A percentile compares a stretch with the other conserved stretches of the same genome.
Evolutionary conservation across 441 rosid species (phyloP).

Genomic region (Populus hybrid): DNA sequence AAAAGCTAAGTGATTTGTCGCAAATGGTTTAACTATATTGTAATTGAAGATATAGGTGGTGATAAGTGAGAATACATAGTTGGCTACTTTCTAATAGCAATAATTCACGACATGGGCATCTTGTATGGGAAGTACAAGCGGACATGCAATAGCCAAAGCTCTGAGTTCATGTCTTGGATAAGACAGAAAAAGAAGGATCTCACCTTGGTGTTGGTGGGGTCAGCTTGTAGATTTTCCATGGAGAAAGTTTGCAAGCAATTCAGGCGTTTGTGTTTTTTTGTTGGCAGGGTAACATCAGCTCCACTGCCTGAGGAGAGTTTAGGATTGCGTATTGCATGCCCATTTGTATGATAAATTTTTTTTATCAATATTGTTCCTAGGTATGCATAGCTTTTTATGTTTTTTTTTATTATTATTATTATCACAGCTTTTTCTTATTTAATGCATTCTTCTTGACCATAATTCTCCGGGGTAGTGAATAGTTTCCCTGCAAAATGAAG

Average conservation of each 20-base stretch:
- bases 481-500: no score
- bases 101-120: neutral
- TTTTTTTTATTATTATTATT: no score
- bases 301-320: neutral
- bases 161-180: neutral
- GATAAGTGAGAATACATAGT: no score
- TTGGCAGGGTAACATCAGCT: neutral
- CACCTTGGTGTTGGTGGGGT: neutral
- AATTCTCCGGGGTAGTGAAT: no score
- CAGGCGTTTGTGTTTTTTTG: neutral
- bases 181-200: neutral
- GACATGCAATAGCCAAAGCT: neutral
- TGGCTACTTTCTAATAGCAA: no score
- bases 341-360: neutral
- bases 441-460: no score
- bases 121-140: neutral
- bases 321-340: neutral
- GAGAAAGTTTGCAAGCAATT: neutral
- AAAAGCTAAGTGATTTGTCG: no score
- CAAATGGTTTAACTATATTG: no score
- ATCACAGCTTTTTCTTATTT: no score
- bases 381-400: no score
- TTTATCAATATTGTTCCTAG: no score
- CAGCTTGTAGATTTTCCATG: neutral
- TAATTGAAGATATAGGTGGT: no score